phyloP scores from a whole-genome alignment of 2,329 filamentous ascomycete genomes.

The Zasmidium angulare region DNA sequence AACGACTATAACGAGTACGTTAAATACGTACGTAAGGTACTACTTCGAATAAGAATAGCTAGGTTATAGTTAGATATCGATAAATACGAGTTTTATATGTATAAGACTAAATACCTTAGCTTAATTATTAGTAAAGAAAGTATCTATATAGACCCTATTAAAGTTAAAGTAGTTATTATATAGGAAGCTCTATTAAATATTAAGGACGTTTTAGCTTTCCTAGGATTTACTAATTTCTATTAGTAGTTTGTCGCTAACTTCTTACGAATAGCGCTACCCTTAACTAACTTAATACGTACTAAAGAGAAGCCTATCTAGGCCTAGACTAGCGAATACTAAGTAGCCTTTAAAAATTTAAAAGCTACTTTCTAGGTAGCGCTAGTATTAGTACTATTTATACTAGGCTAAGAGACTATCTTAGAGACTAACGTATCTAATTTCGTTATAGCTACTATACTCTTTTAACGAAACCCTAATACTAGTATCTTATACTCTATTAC shows the following conservation, averaged over 20 bases:
- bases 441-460: too few species aligned
- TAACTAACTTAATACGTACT: not conserved
- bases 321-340: not conserved
- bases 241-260: not conserved
- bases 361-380: too few species aligned
- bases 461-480: too few species aligned
- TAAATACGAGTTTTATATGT: slow-evolving; percentile 16
- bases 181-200: not conserved
- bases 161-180: slow-evolving; percentile 1
- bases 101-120: slow-evolving; percentile 31
- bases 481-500: too few species aligned
- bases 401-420: too few species aligned
- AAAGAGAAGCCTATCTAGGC: not conserved
- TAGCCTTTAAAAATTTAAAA: slow-evolving; percentile 3
- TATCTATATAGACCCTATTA: slow-evolving; percentile 21
- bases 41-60: slow-evolving; percentile 21
- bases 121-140: too few species aligned
- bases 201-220: slow-evolving; percentile 6
- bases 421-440: too few species aligned
- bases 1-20: slow-evolving; percentile 27
- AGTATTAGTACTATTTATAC: too few species aligned
- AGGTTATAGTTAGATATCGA: too few species aligned
- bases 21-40: slow-evolving; percentile 27
- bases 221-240: slow-evolving; percentile 9
- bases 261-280: not conserved